phyloP scores from a whole-genome alignment of 148 eudicot species.

The Camellia sinensis region DNA sequence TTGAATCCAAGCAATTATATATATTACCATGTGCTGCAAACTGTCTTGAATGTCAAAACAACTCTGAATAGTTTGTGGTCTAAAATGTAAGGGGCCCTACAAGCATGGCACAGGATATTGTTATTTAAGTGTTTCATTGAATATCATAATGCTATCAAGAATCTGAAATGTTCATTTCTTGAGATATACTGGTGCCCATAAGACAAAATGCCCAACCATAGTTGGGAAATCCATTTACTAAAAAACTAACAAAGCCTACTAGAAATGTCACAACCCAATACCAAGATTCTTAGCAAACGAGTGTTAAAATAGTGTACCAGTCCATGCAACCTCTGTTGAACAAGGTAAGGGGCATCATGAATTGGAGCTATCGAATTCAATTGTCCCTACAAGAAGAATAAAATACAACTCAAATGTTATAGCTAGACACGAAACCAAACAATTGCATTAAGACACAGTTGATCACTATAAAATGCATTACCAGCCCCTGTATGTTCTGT shows the following conservation, averaged over 20 bases:
- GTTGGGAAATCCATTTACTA: background rate
- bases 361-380: constrained; percentile 20
- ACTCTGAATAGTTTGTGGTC: constrained; percentile 20
- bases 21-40: constrained; percentile 13
- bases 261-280: background rate
- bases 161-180: background rate
- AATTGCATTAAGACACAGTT: background rate
- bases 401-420: background rate
- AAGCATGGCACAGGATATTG: background rate
- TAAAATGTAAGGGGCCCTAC: constrained; percentile 22
- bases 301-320: constrained; percentile 3
- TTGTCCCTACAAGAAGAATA: constrained; percentile 17
- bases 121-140: background rate
- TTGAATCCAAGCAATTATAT: background rate
- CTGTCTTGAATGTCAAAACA: constrained; percentile 17
- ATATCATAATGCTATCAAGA: background rate
- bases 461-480: background rate
- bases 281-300: background rate
- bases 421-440: background rate
- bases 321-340: constrained; percentile 13
- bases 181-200: background rate
- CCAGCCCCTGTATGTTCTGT: constrained; percentile 22
- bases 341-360: constrained; percentile 13
- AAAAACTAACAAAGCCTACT: background rate
- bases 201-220: background rate